Evolutionary conservation across 1,284 basidiomycete species (phyloP).

Genomic region (Pseudozyma tsukubaensis): DNA sequence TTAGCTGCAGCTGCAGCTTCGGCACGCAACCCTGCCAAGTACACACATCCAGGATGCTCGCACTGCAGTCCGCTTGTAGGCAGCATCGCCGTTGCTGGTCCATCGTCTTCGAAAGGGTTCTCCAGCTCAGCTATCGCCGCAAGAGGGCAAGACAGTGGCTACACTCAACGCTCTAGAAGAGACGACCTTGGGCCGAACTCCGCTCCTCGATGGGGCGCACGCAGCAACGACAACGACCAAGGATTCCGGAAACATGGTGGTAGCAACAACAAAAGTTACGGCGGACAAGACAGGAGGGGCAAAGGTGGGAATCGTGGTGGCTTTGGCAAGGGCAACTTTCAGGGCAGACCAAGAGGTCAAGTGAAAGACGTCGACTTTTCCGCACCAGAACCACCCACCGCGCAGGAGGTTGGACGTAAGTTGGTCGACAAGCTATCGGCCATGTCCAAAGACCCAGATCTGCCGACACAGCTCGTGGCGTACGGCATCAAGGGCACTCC

Average conservation of each 20-base stretch:
- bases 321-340: constrained; percentile 14
- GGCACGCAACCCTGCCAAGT: neutral
- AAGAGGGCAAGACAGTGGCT: constrained; percentile 21
- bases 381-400: constrained; percentile 22
- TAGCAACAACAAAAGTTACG: neutral
- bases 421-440: constrained; percentile 22
- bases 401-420: constrained; percentile 26
- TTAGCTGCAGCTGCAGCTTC: constrained; percentile 12
- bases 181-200: neutral
- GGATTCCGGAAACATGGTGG: neutral
- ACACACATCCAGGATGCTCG: constrained; percentile 4
- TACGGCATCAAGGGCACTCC: constrained; percentile 39
- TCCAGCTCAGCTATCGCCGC: constrained; percentile 1
- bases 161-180: constrained; percentile 2
- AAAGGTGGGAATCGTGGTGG: constrained; percentile 6
- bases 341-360: neutral
- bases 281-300: neutral
- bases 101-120: constrained; percentile 16
- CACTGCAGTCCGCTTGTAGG: constrained; percentile 1
- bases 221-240: neutral
- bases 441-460: constrained; percentile 13
- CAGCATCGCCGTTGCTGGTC: neutral
- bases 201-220: neutral
- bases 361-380: constrained; percentile 24
- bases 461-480: constrained; percentile 26